A percentile compares a stretch with the other conserved stretches of the same genome.
These are phyloP conservation scores for Backusella circina DNA, from an alignment of 192 early-diverging fungal genomes.

Conservation along the genomic window DNA sequence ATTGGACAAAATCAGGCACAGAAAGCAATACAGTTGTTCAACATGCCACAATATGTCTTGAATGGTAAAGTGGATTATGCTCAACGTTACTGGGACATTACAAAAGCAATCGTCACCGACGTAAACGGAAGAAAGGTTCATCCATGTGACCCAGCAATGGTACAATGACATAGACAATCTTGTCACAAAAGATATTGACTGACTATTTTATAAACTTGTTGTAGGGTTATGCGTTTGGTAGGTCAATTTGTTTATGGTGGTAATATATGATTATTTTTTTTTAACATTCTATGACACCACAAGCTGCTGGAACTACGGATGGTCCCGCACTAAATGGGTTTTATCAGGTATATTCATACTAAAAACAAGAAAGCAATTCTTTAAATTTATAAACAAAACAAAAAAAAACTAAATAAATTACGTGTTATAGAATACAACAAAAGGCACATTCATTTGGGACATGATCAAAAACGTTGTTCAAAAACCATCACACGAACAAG, in stretches of 20 bases:
- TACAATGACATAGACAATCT: background rate
- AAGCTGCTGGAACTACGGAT: constrained; percentile 54
- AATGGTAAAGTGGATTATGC: constrained; percentile 21
- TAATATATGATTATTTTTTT: background rate
- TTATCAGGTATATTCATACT: constrained; percentile 13
- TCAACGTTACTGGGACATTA: constrained; percentile 25
- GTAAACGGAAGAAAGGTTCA: constrained; percentile 3
- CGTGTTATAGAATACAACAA: constrained; percentile 7
- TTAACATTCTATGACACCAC: background rate
- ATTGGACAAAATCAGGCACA: constrained; percentile 31
- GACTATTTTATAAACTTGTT: background rate
- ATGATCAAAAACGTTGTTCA: constrained; percentile 6
- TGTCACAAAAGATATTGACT: background rate
- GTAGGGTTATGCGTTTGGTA: constrained; percentile 39
- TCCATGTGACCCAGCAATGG: constrained; percentile 32
- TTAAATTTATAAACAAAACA: too few relatives aligned
- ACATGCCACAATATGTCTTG: background rate
- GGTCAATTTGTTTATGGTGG: background rate
- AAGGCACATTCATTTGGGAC: constrained; percentile 22
- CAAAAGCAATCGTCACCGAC: background rate
- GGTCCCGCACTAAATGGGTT: constrained; percentile 37
- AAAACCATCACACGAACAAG: constrained; percentile 30
- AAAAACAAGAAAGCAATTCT: too few relatives aligned
- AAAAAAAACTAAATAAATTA: too few relatives aligned
- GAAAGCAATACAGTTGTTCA: constrained; percentile 23